Evolutionary conservation across 2,329 filamentous ascomycete species (phyloP).

Genomic region (Claviceps sp.): DNA sequence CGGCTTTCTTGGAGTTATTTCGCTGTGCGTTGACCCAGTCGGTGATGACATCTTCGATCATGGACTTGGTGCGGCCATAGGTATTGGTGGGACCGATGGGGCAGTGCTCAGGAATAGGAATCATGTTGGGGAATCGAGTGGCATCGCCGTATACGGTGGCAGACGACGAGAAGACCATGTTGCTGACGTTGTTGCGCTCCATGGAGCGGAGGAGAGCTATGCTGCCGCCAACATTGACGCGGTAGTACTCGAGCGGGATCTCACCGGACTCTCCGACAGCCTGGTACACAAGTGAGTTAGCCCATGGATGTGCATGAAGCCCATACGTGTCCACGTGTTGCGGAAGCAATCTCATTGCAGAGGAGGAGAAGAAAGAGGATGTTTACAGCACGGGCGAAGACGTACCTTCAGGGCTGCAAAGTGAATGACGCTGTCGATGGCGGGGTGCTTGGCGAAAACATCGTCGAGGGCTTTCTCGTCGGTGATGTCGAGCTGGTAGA

Average conservation of each 20-base stretch:
- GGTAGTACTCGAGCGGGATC: conserved; percentile 94
- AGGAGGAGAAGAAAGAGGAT: neutral
- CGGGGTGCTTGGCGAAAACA: conserved; percentile 77
- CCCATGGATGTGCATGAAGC: neutral
- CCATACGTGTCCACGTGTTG: neutral
- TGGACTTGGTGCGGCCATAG: conserved; percentile 92
- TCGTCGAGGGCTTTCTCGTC: conserved; percentile 71
- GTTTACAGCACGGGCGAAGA: neutral
- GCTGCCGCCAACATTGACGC: conserved; percentile 89
- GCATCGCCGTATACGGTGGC: conserved; percentile 98
- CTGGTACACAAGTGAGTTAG: conserved; percentile 27
- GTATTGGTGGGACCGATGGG: conserved; percentile 94
- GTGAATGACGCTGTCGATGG: conserved; percentile 97
- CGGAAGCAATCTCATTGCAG: neutral
- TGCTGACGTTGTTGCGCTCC: conserved; percentile 79
- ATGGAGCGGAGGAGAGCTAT: conserved; percentile 78
- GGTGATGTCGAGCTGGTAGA: conserved; percentile 80
- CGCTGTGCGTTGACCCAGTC: conserved; percentile 83
- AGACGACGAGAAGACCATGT: conserved; percentile 97
- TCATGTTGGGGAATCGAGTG: conserved; percentile 93
- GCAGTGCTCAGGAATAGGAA: conserved; percentile 94
- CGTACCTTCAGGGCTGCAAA: conserved; percentile 89
- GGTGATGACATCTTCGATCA: conserved; percentile 81
- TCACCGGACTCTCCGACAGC: conserved; percentile 91
- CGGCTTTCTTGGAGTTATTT: conserved; percentile 66